phyloP scores from a whole-genome alignment of 106 monocot genomes.

The Dioscorea zingiberensis region DNA sequence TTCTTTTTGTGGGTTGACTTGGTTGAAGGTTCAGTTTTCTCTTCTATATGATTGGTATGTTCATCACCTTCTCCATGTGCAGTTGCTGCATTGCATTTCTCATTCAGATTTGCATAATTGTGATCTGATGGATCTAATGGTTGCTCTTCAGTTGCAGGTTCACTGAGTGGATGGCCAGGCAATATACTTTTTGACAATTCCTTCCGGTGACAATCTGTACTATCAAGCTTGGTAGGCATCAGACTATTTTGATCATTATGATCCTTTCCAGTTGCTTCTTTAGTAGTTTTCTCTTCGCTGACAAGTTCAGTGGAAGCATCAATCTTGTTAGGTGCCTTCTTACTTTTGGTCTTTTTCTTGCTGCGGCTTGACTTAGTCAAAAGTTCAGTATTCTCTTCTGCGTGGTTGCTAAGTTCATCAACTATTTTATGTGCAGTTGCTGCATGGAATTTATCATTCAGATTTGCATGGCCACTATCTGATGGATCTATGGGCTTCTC shows the following conservation, averaged over 20 bases:
- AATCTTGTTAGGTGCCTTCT: no score
- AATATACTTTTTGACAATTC: no score
- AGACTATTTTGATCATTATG: no score
- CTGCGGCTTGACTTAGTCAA: background rate
- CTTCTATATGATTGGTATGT: constrained; percentile 5
- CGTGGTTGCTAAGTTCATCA: constrained; percentile 1
- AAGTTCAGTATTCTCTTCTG: constrained; percentile 8
- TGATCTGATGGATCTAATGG: background rate
- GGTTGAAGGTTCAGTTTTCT: constrained; percentile 1
- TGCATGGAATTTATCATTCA: background rate
- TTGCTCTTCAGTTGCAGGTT: background rate
- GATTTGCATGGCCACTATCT: background rate
- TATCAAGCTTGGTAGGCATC: no score
- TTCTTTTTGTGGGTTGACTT: no score
- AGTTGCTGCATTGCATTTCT: background rate
- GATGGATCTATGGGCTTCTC: background rate
- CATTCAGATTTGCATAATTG: background rate
- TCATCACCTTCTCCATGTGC: background rate
- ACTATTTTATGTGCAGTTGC: background rate
- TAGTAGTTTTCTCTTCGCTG: no score
- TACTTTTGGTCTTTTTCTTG: constrained; percentile 7
- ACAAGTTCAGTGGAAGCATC: no score
- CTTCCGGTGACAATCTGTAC: no score
- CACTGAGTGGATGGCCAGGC: no score
- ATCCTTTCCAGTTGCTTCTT: no score